A percentile compares a stretch with the other conserved stretches of the same genome.
Conservation (phyloP, 768 basidiomycete species). For the Podaxis pistillaris region DNA sequence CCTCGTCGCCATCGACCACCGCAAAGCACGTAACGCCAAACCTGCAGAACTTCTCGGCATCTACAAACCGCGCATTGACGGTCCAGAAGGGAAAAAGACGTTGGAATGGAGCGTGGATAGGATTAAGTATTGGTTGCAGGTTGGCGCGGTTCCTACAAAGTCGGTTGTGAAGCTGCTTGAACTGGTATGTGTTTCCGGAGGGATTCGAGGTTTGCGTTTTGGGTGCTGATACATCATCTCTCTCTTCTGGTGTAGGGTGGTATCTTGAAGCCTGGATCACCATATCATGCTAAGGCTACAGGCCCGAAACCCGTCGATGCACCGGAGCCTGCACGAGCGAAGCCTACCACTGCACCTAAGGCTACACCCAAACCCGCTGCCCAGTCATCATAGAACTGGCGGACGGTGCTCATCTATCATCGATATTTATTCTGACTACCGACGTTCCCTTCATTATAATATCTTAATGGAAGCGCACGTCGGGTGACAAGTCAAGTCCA, state of each 20-base stretch:
- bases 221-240: not conserved
- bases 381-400: not conserved
- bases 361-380: not conserved
- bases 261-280: slow-evolving; percentile 55
- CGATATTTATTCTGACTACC: not conserved
- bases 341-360: slow-evolving; percentile 6
- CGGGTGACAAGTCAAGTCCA: not conserved
- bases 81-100: slow-evolving; percentile 58
- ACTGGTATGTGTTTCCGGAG: slow-evolving; percentile 52
- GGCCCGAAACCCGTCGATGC: not conserved
- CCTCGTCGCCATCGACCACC: slow-evolving; percentile 78
- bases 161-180: slow-evolving; percentile 75
- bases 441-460: not conserved
- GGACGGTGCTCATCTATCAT: not conserved
- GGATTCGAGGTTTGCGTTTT: slow-evolving; percentile 11
- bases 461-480: not conserved
- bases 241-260: slow-evolving; percentile 48
- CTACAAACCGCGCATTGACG: slow-evolving; percentile 68
- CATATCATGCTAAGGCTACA: slow-evolving; percentile 45
- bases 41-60: slow-evolving; percentile 87
- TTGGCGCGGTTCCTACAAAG: slow-evolving; percentile 81
- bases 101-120: slow-evolving; percentile 90
- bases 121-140: slow-evolving; percentile 85
- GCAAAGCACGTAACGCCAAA: slow-evolving; percentile 73
- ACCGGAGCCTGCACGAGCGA: slow-evolving; percentile 18